Base-by-base conservation (phyloP, 2,329 filamentous ascomycete species). In the Exutisphaerella laricina region DNA sequence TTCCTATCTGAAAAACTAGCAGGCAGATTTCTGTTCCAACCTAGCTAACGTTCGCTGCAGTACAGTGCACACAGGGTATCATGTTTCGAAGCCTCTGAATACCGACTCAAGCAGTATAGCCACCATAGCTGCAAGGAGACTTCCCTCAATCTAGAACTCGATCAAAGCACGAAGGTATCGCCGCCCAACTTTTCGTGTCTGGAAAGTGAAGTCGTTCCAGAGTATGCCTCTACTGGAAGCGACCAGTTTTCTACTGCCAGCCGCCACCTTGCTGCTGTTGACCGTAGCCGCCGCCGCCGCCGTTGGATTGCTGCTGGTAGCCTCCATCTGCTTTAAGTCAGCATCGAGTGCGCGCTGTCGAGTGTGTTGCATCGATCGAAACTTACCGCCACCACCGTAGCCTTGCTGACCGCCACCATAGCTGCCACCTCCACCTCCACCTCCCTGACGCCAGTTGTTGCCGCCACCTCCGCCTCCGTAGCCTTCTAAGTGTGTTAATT, bases 401-500 rank as follows among this genome's bases (percentile, higher is more conserved):
- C 47, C 47, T 23, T 41, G 46, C 38, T 56, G 47, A 31, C 46
- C 46, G 22, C 46, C 38, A 20, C 46, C 30, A 33, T 33, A 33
- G 14, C 30, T 18, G 7, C 28, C 28, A 47, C 22, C 49, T n/a
- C n/a, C 46, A 12, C 53, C 53, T 18, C 47, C 51, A 26, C 54
- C 54, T 34, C 51, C 58, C 32, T 56, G 51, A 35, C 57, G 56
- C 55, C 54, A 58, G 47, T 56, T 56, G 38, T 43, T 36, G 18
- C 51, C 54, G 23, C 51, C 54, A 22, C 55, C 55, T 28, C 48
- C 48, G 29, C 45, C 57, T 28, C 58, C 58, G 51, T 59, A 60
- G 48, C 65, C 41, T 39, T 9, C n/a, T n/a, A n/a, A n/a, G n/a
- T n/a, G n/a, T n/a, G n/a, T n/a, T n/a, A n/a, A n/a, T 7, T 16